A percentile compares a stretch with the other conserved stretches of the same genome.
These are phyloP conservation scores for Neonectria coccinea DNA, from an alignment of 2,329 filamentous ascomycete species.

Conservation along the genomic window DNA sequence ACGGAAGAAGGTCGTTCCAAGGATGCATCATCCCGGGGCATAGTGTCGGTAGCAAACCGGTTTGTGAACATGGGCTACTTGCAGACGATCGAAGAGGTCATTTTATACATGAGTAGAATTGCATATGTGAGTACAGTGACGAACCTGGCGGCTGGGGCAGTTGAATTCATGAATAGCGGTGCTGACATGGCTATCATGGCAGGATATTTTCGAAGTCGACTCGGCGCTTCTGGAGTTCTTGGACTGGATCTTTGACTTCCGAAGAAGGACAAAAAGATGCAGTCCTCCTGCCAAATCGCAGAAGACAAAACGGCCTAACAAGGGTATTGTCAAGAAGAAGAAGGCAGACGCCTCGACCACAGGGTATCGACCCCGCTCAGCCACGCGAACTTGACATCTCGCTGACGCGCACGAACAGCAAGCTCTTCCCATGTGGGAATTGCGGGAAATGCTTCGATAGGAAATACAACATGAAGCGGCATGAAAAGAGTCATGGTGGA, in stretches of 20 bases:
- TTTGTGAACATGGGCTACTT: constrained; percentile 33
- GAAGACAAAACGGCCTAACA: background rate
- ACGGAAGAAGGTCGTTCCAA: accelerated
- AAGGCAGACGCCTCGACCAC: background rate
- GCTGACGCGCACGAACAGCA: background rate
- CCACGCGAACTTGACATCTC: background rate
- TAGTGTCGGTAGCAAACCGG: constrained; percentile 13
- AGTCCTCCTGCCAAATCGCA: background rate
- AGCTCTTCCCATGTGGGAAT: background rate
- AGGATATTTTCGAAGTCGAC: background rate
- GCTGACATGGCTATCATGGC: background rate
- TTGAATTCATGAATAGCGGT: background rate
- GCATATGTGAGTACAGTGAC: constrained; percentile 22
- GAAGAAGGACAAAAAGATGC: background rate
- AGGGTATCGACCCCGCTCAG: background rate
- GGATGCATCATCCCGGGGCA: constrained; percentile 6
- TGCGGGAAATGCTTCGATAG: background rate
- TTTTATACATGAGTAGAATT: constrained; percentile 22
- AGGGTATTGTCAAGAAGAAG: background rate
- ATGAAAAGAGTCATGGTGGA: background rate
- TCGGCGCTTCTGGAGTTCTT: background rate
- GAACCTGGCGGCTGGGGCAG: accelerated
- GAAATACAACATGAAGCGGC: constrained; percentile 3
- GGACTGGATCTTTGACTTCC: background rate
- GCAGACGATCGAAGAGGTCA: constrained; percentile 23